Evolutionary conservation across 192 early-diverging fungal species (phyloP).

Genomic region (Backusella westeae): DNA sequence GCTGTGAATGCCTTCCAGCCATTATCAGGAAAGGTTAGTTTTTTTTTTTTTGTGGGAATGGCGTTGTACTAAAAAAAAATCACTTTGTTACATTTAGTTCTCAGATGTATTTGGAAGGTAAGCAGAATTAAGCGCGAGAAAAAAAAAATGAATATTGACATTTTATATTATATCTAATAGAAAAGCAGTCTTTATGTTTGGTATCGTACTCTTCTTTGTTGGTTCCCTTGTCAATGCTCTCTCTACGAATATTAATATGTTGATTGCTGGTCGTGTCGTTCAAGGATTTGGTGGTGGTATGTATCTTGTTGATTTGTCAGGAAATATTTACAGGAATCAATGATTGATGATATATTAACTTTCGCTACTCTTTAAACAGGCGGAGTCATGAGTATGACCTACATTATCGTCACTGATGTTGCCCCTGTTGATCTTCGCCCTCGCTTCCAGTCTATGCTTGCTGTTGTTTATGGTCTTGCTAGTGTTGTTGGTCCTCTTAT

Average conservation of each 20-base stretch:
- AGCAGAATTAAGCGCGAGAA: neutral
- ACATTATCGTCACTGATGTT: conserved; percentile 72
- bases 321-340: too few species aligned
- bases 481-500: conserved; percentile 64
- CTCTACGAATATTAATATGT: conserved; percentile 59
- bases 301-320: too few species aligned
- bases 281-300: conserved; percentile 63
- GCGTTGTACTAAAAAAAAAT: neutral
- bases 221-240: conserved; percentile 56
- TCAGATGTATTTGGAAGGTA: conserved; percentile 38
- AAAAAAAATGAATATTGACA: neutral
- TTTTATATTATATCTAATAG: conserved; percentile 1
- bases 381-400: conserved; percentile 53
- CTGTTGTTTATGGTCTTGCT: conserved; percentile 58
- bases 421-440: conserved; percentile 61
- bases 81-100: conserved; percentile 15
- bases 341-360: too few species aligned
- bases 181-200: conserved; percentile 25
- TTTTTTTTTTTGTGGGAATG: neutral
- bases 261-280: conserved; percentile 65
- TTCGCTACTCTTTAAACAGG: too few species aligned
- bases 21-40: conserved; percentile 25
- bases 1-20: conserved; percentile 31
- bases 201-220: conserved; percentile 34
- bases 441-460: conserved; percentile 58